Evolutionary conservation across 306 rosid genomes (phyloP).

Genomic region (Glycine tomentella): DNA sequence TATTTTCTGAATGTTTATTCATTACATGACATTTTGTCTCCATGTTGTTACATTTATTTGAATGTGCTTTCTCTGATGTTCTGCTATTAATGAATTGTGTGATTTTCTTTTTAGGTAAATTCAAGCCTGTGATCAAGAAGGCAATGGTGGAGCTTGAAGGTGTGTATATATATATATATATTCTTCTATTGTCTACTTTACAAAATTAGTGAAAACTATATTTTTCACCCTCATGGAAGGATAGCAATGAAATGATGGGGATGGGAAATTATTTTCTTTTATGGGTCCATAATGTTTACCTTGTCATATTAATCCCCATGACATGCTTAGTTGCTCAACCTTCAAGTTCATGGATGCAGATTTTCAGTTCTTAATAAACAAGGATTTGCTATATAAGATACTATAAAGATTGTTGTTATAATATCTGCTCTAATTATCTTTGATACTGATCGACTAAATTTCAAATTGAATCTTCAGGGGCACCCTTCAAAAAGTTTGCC

Average conservation of each 20-base stretch:
- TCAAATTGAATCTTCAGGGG: conserved; percentile 51
- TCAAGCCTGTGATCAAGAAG: conserved; percentile 99
- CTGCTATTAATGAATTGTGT: conserved; percentile 31
- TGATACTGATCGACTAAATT: background rate
- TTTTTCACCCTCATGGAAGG: conserved; percentile 19
- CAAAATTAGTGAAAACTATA: conserved; percentile 22
- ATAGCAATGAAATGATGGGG: conserved; percentile 28
- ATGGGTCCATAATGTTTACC: background rate
- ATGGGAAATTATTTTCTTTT: background rate
- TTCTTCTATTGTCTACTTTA: background rate
- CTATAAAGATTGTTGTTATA: conserved; percentile 20
- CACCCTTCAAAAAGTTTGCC: conserved; percentile 91
- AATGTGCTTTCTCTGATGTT: conserved; percentile 41
- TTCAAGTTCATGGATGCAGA: conserved; percentile 19
- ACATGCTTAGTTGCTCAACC: conserved; percentile 15
- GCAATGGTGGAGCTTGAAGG: conserved; percentile 99
- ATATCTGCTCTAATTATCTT: conserved; percentile 33
- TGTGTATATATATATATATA: conserved; percentile 34
- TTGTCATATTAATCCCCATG: conserved; percentile 14
- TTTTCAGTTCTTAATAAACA: conserved; percentile 22
- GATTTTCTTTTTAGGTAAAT: conserved; percentile 74
- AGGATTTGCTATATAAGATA: conserved; percentile 25
- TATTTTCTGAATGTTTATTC: background rate
- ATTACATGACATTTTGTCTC: conserved; percentile 31
- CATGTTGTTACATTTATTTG: conserved; percentile 21